Base-by-base conservation (phyloP, 1,139 yeast species). In the Candida tunisiensis region DNA sequence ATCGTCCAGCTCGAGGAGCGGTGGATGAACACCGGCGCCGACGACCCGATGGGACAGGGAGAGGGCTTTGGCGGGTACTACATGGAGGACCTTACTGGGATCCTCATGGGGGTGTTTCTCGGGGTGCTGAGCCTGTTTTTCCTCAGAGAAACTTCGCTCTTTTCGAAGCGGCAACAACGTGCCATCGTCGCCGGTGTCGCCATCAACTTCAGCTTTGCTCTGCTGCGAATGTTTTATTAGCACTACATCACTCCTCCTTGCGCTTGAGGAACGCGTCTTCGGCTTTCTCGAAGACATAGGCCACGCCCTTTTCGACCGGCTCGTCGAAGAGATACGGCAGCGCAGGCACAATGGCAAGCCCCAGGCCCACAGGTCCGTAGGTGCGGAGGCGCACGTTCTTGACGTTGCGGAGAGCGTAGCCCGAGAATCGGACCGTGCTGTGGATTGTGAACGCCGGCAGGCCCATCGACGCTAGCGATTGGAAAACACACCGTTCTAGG, bases 371-470 rank as follows among this genome's bases (percentile, higher is more conserved):
- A 1, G 93, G 93, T 2, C 88, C 91, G 49, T 66, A 77, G 1
- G 69, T 60, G 41, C 62, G 64, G 34, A 74, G 34, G 6, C 43
- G 39, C 10, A 62, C 48, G 43, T 64, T 71, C 39, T 66, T 65
- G 47, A 69, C 64, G 34, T 59, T 56, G 29, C 52, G 49, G 33
- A 66, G 41, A 22, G 72, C 50, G 17, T 51, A 39, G 3, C 80
- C 72, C 2, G 83, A 68, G 45, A 75, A 75, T 41, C 75, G 62
- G 25, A 79, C 93, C 2, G 82, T 64, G 22, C 77, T 62, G 48
- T 79, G 93, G 42, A 79, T 79, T 4, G 93, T 79, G 47, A 78
- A 71, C 2, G 92, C 92, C 4, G 92, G 92, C 28, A 79, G 60
- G 8, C 80, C 91, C 92, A 79, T 79, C 22, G 82, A 71, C 2